Base-by-base conservation (phyloP, 169 alveolate genomes). In the Cryptosporidium viatorum region DNA sequence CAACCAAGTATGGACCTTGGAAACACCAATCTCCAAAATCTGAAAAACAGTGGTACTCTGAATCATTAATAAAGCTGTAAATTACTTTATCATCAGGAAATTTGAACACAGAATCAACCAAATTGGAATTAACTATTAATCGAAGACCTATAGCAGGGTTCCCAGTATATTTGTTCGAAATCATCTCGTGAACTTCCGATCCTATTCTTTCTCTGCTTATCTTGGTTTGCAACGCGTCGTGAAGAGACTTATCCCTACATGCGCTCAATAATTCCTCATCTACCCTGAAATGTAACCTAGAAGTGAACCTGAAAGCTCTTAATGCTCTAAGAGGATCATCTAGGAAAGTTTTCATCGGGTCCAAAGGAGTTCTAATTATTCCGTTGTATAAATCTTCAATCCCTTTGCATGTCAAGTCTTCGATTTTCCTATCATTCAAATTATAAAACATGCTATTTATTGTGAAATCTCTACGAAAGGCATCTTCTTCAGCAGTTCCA, bases 291-390 rank as follows among this genome's bases (percentile, higher is more conserved):
- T 93, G 91, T 91, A 95, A 95, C 91, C 96, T 93, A 0, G 98
- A 94, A 31, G 99, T 96, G 89, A 98, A 98, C 75, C 99, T 93
- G 35, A 98, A 95, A n/a, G 99, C 97, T 86, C 99, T 94, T 71
- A 98, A 91, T 29, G 97, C 95, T 87, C 99, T 94, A 45, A 98
- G 93, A 6, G 99, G 99, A 93, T 98, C 99, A 93, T 98, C 99
- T 74, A 94, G 85, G 92, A 98, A 97, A 6, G 99, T 98, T 41
- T 95, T 87, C 31, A 94, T 86, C 2, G 99, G 97, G 37, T 95
- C 96, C 41, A 97, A 91, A 5, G 99, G 99, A 8, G 99, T 97
- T 84, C 99, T 93, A 14, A 98, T 97, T 23, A 98, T 68, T 84
- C 96, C 94, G 45, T 95, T 93, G 84, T 94, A 84, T 43, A 98